Evolutionary conservation across 2,329 filamentous ascomycete genomes (phyloP), one percentile per base, ranked within the genome.

Genomic region (Monosporascus ibericus): DNA sequence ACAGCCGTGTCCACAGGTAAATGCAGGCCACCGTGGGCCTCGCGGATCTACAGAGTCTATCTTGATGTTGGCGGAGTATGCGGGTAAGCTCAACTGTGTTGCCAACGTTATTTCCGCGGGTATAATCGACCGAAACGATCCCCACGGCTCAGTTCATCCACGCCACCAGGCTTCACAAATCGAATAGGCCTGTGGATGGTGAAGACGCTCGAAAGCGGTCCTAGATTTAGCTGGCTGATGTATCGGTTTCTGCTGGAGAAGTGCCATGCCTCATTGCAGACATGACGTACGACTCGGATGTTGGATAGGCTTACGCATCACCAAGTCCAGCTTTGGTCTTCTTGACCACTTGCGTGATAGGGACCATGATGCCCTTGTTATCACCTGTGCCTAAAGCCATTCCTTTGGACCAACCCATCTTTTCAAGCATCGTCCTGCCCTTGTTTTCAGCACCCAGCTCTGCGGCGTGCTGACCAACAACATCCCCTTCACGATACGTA

Each of bases 341-440:
- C 73, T 95, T 96, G 60, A 99, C 87, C 25, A 94, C 82, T 58
- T 96, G 92, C 25, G 84, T 79, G 24, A 99, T 87, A 0, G 92
- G 92, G 55, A 90, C 83, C 58, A 95, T 71, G 49, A 96, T 94
- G 34, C 94, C 94, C 69, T 94, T 89, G 68, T 95, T 96, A 57
- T 95, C 85, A 1, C 76, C 66, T 11, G 88, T 83, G 49, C 94
- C 94, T 1, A 99, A 78, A 1, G 88, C 88, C 65, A 86, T 95
- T 5, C 94, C 94, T 49, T 79, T 86, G 55, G 82, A 88, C 92
- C 94, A 99, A 3, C 94, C 94, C 94, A 97, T 97, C 72, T 94
- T 97, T 72, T 95, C 90, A 58, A 99, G 72, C 84, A 99, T 88
- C 3, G 84, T 83, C 48, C 90, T 82, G 11, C 94, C 94, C 59